Base-by-base conservation (phyloP, 2,329 filamentous ascomycete species). In the Ustulina deusta region DNA sequence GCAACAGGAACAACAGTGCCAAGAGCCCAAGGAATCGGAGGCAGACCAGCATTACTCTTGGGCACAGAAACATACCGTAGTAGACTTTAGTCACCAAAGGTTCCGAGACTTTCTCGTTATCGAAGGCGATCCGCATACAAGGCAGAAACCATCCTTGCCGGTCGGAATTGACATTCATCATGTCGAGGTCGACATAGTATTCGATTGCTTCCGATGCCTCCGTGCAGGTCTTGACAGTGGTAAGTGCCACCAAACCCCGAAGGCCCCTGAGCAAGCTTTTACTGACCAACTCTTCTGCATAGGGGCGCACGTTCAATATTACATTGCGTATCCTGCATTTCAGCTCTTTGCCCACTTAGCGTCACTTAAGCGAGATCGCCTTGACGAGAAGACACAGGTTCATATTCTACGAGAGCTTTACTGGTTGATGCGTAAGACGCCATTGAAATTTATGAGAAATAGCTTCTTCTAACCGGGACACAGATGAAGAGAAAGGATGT, bases 61-160 rank as follows among this genome's bases (percentile, higher is more conserved):
- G 48, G 46, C 29, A 7, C 59, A 61, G 48, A 61, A 61, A 61
- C 59, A 61, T 22, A 61, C 59, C 2, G 54, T 61, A 6, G 59
- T 54, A 9, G 59, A 61, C 36, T 61, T 61, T 25, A 61, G 59
- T 34, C 59, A 61, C 11, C 59, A 61, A 29, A n/a, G 59, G 6
- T 61, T 61, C 48, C 59, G 59, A 40, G 59, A 61, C 27, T 61
- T 61, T 25, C 59, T 61, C 36, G 59, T 61, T 22, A 52, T 61
- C 27, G 59, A 61, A 44, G 25, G 59, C 2, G 48, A 61, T 44
- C 36, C 48, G 2, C 48, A 2, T 10, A 52, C 59, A 22, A 61
- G 59, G 11, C 46, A 61, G 27, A 61, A 61, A 4, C 48, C 59
- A 10, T 11, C 25, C 0, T 17, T 61, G 3, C 46, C 59, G 25